Conservation (phyloP, 2,329 filamentous ascomycete species). For the Pyrenophora seminiperda region DNA sequence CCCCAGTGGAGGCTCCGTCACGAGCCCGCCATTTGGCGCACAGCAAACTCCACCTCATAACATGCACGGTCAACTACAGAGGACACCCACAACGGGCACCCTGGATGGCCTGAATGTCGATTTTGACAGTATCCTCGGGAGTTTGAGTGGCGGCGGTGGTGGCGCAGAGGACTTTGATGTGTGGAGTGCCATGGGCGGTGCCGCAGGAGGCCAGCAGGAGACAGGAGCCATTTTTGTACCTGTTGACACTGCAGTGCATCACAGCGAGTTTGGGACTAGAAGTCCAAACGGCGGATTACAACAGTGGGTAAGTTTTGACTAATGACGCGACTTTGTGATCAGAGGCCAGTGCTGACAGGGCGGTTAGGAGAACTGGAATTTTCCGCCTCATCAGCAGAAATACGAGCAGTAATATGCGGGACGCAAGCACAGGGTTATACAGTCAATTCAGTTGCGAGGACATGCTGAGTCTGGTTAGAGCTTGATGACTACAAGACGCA, state of each 20-base stretch:
- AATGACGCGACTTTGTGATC: too few relatives aligned
- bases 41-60: slow-evolving; percentile 9
- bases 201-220: slow-evolving; percentile 25
- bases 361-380: slow-evolving; percentile 38
- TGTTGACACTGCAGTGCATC: slow-evolving; percentile 29
- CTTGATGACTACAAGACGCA: too few relatives aligned
- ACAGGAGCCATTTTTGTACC: slow-evolving; percentile 46
- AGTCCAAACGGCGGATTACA: slow-evolving; percentile 36
- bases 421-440: too few relatives aligned
- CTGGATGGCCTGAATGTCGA: slow-evolving; percentile 41
- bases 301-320: slow-evolving; percentile 37
- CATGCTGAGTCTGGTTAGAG: too few relatives aligned
- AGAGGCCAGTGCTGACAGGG: not conserved
- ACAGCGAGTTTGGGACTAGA: slow-evolving; percentile 26
- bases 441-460: too few relatives aligned
- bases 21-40: slow-evolving; percentile 16
- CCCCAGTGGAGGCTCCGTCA: slow-evolving; percentile 11
- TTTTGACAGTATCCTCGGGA: slow-evolving; percentile 40
- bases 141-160: slow-evolving; percentile 28
- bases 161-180: slow-evolving; percentile 34
- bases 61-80: slow-evolving; percentile 27
- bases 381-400: slow-evolving; percentile 30
- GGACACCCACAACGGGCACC: slow-evolving; percentile 24
- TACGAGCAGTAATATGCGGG: slow-evolving; percentile 18
- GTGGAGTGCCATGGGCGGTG: slow-evolving; percentile 29